These are phyloP conservation scores for Tuber indicum DNA, from an alignment of 495 filamentous ascomycete species.

Conservation along the genomic window DNA sequence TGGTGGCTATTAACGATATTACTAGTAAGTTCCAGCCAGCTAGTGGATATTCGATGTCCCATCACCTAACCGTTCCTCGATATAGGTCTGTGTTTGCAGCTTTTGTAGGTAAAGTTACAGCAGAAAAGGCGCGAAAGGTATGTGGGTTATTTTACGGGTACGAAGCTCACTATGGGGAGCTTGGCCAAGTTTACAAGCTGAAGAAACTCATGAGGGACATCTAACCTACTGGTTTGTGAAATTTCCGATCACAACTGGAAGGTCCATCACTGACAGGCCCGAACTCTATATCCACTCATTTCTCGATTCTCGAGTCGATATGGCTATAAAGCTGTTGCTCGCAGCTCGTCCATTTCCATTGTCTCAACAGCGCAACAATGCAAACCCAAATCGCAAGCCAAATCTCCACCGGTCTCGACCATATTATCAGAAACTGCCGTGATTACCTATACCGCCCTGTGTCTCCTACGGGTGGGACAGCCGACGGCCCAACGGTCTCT, in stretches of 20 bases:
- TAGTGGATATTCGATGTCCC: not conserved
- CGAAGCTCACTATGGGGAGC: conserved; percentile 87
- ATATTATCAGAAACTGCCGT: conserved; percentile 16
- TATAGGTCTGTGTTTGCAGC: conserved; percentile 89
- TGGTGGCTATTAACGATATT: conserved; percentile 81
- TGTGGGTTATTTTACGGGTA: conserved; percentile 88
- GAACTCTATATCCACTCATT: conserved; percentile 58
- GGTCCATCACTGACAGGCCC: conserved; percentile 16
- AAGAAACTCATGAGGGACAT: conserved; percentile 89
- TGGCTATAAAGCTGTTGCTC: conserved; percentile 61
- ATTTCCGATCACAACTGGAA: conserved; percentile 7
- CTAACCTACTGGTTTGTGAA: conserved; percentile 57
- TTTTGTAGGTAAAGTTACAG: conserved; percentile 67
- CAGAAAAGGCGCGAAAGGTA: conserved; percentile 70
- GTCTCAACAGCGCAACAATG: conserved; percentile 72
- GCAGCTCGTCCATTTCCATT: conserved; percentile 69
- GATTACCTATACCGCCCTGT: conserved; percentile 17
- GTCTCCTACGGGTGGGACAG: conserved; percentile 16
- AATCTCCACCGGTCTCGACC: conserved; percentile 44
- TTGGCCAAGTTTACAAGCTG: conserved; percentile 77
- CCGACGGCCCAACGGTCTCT: conserved; percentile 27
- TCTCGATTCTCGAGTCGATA: conserved; percentile 69
- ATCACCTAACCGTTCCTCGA: conserved; percentile 51
- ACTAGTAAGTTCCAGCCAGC: conserved; percentile 64
- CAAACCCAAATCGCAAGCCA: conserved; percentile 54